Percentiles rank a stretch among this genome's conserved stretches.
These are phyloP conservation scores for Plasmodium falciparum DNA, from an alignment of 169 alveolate species.

Conservation along the genomic window DNA sequence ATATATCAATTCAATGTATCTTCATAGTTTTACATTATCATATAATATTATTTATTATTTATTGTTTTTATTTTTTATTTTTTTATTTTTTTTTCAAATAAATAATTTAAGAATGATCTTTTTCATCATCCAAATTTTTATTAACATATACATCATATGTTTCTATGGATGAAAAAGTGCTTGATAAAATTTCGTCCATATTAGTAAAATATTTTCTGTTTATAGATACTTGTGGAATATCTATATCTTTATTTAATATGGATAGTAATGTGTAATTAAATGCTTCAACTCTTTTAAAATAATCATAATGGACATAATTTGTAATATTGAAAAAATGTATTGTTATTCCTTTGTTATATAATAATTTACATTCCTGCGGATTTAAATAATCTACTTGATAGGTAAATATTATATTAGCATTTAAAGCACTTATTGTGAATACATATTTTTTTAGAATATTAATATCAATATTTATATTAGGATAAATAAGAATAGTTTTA, in stretches of 20 bases:
- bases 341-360: slow-evolving; percentile 37
- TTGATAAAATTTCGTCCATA: slow-evolving; percentile 56
- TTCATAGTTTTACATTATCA: no score
- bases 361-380: slow-evolving; percentile 65
- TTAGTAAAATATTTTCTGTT: slow-evolving; percentile 36
- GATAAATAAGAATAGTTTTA: slow-evolving; percentile 51
- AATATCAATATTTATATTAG: slow-evolving; percentile 27
- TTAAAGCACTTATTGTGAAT: slow-evolving; percentile 63
- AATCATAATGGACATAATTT: slow-evolving; percentile 50
- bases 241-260: slow-evolving; percentile 53
- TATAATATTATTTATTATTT: no score
- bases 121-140: slow-evolving; percentile 5
- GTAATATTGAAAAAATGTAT: slow-evolving; percentile 61
- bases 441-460: slow-evolving; percentile 38
- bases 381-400: slow-evolving; percentile 40
- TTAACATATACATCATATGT: slow-evolving; percentile 39
- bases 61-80: background rate
- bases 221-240: slow-evolving; percentile 40
- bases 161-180: slow-evolving; percentile 3
- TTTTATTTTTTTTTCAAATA: background rate
- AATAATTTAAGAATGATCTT: background rate
- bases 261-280: slow-evolving; percentile 54
- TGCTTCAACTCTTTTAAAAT: slow-evolving; percentile 52
- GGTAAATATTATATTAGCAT: slow-evolving; percentile 38
- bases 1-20: background rate